Percentiles rank a stretch among this genome's conserved stretches.
Conservation (phyloP, 495 filamentous ascomycete genomes). For the Neurospora sp. region DNA sequence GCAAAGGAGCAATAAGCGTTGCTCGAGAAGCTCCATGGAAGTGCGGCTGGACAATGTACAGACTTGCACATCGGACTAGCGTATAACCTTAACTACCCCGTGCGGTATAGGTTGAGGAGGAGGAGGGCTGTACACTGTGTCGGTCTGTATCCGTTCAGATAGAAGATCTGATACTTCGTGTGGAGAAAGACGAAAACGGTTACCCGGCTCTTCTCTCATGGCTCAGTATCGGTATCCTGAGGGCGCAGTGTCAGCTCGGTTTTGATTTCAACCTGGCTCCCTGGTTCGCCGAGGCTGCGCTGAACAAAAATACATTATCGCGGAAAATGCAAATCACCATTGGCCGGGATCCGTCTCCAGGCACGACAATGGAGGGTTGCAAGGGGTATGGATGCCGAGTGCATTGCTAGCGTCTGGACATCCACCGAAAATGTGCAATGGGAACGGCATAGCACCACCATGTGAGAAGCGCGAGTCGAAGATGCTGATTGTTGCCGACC, state of each 20-base stretch:
- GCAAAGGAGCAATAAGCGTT: not conserved
- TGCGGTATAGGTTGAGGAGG: not conserved
- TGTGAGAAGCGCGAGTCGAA: not conserved
- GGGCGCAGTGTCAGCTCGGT: not conserved
- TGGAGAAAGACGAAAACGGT: constrained; percentile 4
- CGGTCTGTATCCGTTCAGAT: not conserved
- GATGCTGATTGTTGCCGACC: not conserved
- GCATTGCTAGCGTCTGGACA: not conserved
- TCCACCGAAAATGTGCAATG: not conserved
- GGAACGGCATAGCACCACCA: not conserved
- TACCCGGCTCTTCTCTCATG: constrained; percentile 1
- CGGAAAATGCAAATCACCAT: not conserved
- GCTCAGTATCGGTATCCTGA: constrained; percentile 1
- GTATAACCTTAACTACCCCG: not conserved
- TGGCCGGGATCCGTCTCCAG: not conserved
- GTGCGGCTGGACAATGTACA: not conserved
- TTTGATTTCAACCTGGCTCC: not conserved
- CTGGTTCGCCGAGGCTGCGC: constrained; percentile 3
- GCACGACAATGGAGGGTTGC: constrained; percentile 1
- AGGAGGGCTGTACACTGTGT: not conserved
- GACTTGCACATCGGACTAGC: not conserved
- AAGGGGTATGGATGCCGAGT: constrained; percentile 2
- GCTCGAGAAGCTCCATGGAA: not conserved
- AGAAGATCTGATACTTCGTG: not conserved
- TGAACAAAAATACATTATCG: constrained; percentile 5